These are phyloP conservation scores for Salix udensis DNA, from an alignment of 345 rosid species.

Conservation along the genomic window DNA sequence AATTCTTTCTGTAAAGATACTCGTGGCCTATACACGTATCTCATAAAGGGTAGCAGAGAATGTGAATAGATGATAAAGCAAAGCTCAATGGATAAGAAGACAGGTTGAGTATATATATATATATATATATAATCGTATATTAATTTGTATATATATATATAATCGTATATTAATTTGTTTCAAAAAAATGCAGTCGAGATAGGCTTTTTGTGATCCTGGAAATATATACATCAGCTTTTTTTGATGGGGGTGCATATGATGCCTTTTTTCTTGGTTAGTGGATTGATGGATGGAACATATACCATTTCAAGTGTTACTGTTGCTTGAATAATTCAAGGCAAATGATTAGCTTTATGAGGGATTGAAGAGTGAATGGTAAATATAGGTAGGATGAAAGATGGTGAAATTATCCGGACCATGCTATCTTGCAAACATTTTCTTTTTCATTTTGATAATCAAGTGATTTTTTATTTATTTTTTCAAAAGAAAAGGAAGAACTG, in stretches of 20 bases:
- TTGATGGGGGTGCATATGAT: conserved; percentile 33
- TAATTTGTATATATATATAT: conserved; percentile 11
- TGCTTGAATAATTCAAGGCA: conserved; percentile 33
- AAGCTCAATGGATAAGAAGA: conserved; percentile 22
- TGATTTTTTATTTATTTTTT: too few relatives aligned
- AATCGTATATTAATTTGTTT: too few relatives aligned
- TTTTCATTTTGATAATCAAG: too few relatives aligned
- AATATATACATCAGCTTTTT: conserved; percentile 42
- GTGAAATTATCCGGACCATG: too few relatives aligned
- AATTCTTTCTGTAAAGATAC: conserved; percentile 17
- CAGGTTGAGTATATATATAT: conserved; percentile 11
- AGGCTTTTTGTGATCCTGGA: conserved; percentile 10
- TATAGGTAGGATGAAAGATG: neutral
- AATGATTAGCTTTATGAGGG: conserved; percentile 31
- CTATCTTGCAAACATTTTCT: too few relatives aligned
- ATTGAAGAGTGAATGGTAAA: neutral
- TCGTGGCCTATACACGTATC: conserved; percentile 5
- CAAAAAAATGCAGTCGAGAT: conserved; percentile 24
- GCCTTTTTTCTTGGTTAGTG: conserved; percentile 48
- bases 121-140: neutral
- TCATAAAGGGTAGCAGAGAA: conserved; percentile 1
- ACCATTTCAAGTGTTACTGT: conserved; percentile 40
- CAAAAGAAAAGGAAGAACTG: too few relatives aligned
- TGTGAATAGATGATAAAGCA: conserved; percentile 14
- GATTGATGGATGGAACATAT: conserved; percentile 52